A percentile compares a stretch with the other conserved stretches of the same genome.
These are phyloP conservation scores for Brassica rapa DNA, from an alignment of 345 rosid genomes.

Conservation along the genomic window DNA sequence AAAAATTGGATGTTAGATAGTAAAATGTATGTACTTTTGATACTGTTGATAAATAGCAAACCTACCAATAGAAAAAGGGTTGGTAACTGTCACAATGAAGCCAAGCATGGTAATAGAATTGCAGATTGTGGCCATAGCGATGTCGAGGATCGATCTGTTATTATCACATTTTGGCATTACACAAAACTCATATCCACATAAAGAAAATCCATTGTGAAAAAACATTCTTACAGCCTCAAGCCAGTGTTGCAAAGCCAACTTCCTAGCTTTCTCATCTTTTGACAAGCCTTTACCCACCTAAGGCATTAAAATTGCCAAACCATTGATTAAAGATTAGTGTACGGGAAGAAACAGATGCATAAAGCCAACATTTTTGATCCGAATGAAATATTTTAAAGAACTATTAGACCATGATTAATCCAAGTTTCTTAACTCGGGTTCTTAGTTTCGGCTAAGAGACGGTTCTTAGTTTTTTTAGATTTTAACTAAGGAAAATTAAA, in stretches of 20 bases:
- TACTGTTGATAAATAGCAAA: conserved; percentile 11
- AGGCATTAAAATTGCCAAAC: neutral
- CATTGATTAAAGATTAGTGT: neutral
- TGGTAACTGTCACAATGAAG: conserved; percentile 80
- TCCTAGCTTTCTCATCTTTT: conserved; percentile 77
- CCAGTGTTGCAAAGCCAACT: conserved; percentile 95
- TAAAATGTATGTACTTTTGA: neutral
- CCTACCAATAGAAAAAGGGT: conserved; percentile 89
- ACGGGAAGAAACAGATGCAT: neutral
- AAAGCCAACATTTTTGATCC: neutral
- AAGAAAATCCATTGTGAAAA: neutral
- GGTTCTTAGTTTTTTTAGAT: no score
- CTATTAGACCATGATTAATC: no score
- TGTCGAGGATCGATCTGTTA: conserved; percentile 92
- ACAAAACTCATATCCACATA: conserved; percentile 1
- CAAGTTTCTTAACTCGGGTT: no score
- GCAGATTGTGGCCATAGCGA: conserved; percentile 95
- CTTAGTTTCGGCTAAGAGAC: no score
- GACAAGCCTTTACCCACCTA: conserved; percentile 94
- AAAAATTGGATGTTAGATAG: conserved; percentile 24
- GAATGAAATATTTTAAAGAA: no score
- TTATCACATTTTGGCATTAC: conserved; percentile 17
- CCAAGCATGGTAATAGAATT: conserved; percentile 82
- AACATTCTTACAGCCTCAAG: conserved; percentile 80
- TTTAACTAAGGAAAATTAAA: no score